Conservation (phyloP, 306 rosid species). For the Datisca glomerata region DNA sequence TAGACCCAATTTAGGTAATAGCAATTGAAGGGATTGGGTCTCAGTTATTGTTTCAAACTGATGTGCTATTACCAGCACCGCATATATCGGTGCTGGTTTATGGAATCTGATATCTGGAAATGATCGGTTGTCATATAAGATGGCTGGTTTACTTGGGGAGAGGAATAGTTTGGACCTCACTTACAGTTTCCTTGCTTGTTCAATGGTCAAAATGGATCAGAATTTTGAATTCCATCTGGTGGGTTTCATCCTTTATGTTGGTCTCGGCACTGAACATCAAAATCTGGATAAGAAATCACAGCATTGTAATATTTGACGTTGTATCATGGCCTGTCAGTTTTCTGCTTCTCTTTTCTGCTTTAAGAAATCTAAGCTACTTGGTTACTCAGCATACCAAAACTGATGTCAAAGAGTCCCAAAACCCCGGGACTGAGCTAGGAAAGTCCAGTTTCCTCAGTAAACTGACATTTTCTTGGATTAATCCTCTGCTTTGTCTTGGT, state of each 20-base stretch:
- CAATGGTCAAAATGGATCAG: constrained; percentile 26
- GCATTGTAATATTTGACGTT: constrained; percentile 19
- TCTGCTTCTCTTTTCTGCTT: constrained; percentile 36
- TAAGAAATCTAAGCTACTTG: constrained; percentile 20
- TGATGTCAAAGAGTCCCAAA: constrained; percentile 3
- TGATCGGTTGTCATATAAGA: constrained; percentile 4
- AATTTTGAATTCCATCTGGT: constrained; percentile 37
- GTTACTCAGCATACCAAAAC: constrained; percentile 6
- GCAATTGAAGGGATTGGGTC: constrained; percentile 19
- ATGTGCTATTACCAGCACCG: constrained; percentile 31
- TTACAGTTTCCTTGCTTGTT: constrained; percentile 33
- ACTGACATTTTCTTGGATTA: constrained; percentile 55
- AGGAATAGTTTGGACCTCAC: constrained; percentile 44
- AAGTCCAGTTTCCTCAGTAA: constrained; percentile 29
- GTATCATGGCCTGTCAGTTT: constrained; percentile 26
- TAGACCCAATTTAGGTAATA: constrained; percentile 5
- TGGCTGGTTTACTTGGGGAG: constrained; percentile 22
- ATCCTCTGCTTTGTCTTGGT: constrained; percentile 43
- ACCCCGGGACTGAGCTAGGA: constrained; percentile 15
- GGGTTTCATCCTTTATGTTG: constrained; percentile 27
- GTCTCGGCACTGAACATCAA: constrained; percentile 33
- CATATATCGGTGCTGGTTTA: constrained; percentile 24
- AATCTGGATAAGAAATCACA: constrained; percentile 16
- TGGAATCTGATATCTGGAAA: constrained; percentile 21
- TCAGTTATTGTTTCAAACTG: constrained; percentile 22